Base-by-base conservation (phyloP, 2,329 filamentous ascomycete genomes). In the Ophiostoma quercus region DNA sequence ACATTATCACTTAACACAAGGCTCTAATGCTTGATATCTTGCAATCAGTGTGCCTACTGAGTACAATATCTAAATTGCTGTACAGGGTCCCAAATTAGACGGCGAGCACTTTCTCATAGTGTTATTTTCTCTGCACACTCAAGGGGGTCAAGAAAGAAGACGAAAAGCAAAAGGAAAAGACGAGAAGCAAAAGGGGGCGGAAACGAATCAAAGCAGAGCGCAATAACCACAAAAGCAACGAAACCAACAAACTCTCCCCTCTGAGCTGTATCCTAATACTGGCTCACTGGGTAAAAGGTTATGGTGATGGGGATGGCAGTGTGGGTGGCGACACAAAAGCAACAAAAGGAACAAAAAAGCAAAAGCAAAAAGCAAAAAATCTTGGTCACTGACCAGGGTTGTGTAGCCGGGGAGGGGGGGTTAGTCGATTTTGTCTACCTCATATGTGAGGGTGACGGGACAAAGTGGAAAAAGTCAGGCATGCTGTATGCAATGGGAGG, bases 221-320 rank as follows among this genome's bases (percentile, higher is more conserved):
- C 62, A 39, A 22, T n/a, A 22, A 19, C 8, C n/a, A 19, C 25
- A 65, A n/a, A 39, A 39, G 16, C 16, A 65, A 65, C 39, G 62
- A 65, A 57, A 14, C 29, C 34, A 65, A 65, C 34, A 65, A 5
- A 57, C 39, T 34, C 34, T 34, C 34, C 34, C 34, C 8, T 34
- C 8, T 34, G 34, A 6, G 34, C 34, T 34, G 34, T 34, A 34
- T 34, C 34, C 8, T 34, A 29, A 29, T 29, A 29, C 25, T 29
- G 25, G 25, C 34, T 8, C 22, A 60, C n/a, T 7, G 54, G 25
- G 25, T 22, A 12, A 60, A 65, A n/a, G n/a, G 34, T 65, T 7
- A 65, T 39, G 16, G 62, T 39, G 32, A 37, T 62, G 57, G 62
- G 34, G 62, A 65, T 39, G 32, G 62, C 19, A 65, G 62, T 66